phyloP scores from a whole-genome alignment of 1,139 yeast genomes.

The Taiozyma sp. region DNA sequence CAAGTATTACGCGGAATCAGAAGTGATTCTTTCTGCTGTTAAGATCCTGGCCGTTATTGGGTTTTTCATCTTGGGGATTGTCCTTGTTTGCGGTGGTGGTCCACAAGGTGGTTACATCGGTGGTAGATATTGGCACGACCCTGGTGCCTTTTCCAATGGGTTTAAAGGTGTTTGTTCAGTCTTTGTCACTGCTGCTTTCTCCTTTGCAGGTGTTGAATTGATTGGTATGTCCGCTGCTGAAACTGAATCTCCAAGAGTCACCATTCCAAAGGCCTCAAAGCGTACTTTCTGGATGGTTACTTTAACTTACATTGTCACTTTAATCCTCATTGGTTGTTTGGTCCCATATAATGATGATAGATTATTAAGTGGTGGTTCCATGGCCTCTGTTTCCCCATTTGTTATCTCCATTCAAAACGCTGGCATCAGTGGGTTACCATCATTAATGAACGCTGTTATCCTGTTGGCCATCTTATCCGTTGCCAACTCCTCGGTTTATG shows the following conservation, averaged over 20 bases:
- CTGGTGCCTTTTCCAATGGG: conserved; percentile 56
- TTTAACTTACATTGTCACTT: conserved; percentile 54
- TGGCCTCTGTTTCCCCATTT: conserved; percentile 48
- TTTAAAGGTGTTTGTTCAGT: conserved; percentile 52
- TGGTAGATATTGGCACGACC: conserved; percentile 48
- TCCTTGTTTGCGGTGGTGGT: conserved; percentile 53
- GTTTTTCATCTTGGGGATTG: conserved; percentile 64
- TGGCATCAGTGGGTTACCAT: conserved; percentile 42
- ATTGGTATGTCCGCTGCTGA: conserved; percentile 91
- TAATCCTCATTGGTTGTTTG: conserved; percentile 58
- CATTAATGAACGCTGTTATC: conserved; percentile 45
- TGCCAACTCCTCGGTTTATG: conserved; percentile 63
- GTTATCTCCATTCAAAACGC: conserved; percentile 47
- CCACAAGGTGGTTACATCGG: conserved; percentile 52
- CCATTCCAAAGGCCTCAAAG: conserved; percentile 67
- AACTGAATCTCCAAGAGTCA: conserved; percentile 65
- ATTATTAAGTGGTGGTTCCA: conserved; percentile 41
- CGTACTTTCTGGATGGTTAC: conserved; percentile 77
- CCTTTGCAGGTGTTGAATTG: conserved; percentile 63
- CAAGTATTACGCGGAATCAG: conserved; percentile 55
- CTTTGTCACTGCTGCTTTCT: conserved; percentile 50
- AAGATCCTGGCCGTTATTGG: conserved; percentile 62
- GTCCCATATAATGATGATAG: conserved; percentile 58
- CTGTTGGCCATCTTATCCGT: conserved; percentile 60
- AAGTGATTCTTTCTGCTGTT: conserved; percentile 52